Evolutionary conservation across 139 green algal genomes (phyloP), one percentile per base, ranked within the genome.

Genomic region (Chlamydomonas eustigma): DNA sequence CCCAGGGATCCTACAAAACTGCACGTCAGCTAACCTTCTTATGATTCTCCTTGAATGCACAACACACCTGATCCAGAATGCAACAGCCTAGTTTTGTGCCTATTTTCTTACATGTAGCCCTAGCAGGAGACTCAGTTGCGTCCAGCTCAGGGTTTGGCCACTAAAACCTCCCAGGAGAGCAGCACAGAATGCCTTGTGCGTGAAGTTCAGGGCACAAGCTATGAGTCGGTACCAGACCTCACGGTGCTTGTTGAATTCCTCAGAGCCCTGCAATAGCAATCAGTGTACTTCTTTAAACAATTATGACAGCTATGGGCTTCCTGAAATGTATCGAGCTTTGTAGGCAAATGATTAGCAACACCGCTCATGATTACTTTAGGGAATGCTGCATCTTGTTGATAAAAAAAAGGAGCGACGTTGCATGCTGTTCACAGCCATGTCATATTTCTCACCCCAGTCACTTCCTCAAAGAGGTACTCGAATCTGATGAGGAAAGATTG

Each of bases 121-220:
- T 3, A 75, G 37, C 70, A 75, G 39, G 30, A 38, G 3, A 3
- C 2, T 34, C 38, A 75, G 70, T 39, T 75, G 70, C 3, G 39
- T 50, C 24, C 4, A 4, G 39, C 39, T 66, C 2, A 1, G 4
- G 28, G 0, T 1, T 30, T 65, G 30, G 0, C 63, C 39, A 1
- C 70, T 39, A 8, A 32, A 75, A 30, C 25, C 32, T 30, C 70
- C 70, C 2, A 75, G 39, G 30, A 75, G 18, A 1, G 24, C 70
- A 4, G 70, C 70, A 18, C 5, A 58, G 1, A 22, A 30, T 28
- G 39, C 70, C 70, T 75, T 75, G 70, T 75, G 70, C 3, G 39
- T 66, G 39, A 75, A 75, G 38, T 75, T 39, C 4, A 65, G 3
- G 2, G 70, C 37, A 24, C 2, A 1, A 3, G n/a, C 70, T 4